Base-by-base conservation (phyloP, 768 basidiomycete species). In the Suillus tomentosus region DNA sequence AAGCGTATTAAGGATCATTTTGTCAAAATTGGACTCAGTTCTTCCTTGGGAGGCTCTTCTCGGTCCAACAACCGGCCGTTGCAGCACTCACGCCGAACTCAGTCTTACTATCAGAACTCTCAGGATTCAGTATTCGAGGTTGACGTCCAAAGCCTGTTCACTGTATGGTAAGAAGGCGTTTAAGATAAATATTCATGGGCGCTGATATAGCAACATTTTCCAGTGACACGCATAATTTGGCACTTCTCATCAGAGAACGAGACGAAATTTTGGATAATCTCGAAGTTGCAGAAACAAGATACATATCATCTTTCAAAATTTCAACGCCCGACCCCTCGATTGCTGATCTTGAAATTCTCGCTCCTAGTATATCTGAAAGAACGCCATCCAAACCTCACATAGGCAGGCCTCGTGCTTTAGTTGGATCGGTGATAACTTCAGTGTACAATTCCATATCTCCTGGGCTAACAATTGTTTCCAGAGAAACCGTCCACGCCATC, bases 191-290 rank as follows among this genome's bases (percentile, higher is more conserved):
- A 27, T 31, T 27, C 11, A 42, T 27, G 3, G 19, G 34, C 11
- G 47, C 36, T 51, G 6, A 19, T 36, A 8, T 22, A 31, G 17
- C 36, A 22, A 31, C 42, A 47, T 61, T 17, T 64, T 61, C 36
- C 64, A 94, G 91, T 31, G 89, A 92, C 70, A 93, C 90, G 0
- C 81, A 83, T 15, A 80, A 80, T 4, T 78, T 94, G n/a, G 85
- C 87, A 0, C 67, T 84, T 7, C 83, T 94, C 36, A 90, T 94
- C 50, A 85, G 87, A 51, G 87, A 92, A 71, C 82, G 92, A 36
- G 91, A 92, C 66, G 82, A 85, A 69, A 85, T 92, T 24, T 75
- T 94, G n/a, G 87, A 91, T 67, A 87, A 90, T 65, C 80, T 94
- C 10, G 92, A 94, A 78, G 85, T 88, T 60, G 90, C 91, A 13